Base-by-base conservation (phyloP, 495 filamentous ascomycete species). In the Parachaetomium inaequale region DNA sequence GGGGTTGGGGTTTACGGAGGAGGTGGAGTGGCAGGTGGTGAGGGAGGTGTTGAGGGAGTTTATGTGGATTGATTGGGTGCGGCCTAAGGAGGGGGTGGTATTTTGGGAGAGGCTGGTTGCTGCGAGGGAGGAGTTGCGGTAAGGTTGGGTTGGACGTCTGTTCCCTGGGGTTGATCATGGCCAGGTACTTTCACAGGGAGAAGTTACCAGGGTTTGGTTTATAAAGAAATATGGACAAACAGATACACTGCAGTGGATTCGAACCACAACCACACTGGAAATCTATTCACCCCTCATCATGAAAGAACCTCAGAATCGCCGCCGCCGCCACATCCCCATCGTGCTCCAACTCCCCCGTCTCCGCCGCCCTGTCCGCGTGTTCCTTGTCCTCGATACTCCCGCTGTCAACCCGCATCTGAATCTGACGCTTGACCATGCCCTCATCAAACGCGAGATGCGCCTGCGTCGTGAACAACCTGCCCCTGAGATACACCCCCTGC, bases 401-500 rank as follows among this genome's bases (percentile, higher is more conserved):
- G 56, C 67, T 68, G 47, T 78, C 71, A 45, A 87, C 81, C 36
- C 90, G 77, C 58, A 71, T 66, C 42, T 77, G 74, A 31, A 94
- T 74, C 45, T 94, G 70, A 68, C 88, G 85, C 19, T 72, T 78
- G 47, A 90, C 80, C 62, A 95, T 92, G 28, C 86, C 85, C 58
- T 80, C 79, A 4, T 79, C 88, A 68, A 93, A 95, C 67, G 94
- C 92, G 11, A 92, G 89, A 68, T 96, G 92, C 0, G 91, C 92
- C 72, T 96, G 91, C 8, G 95, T 85, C 0, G 89, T 87, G 26
- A 96, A 85, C 60, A 90, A 73, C 21, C 79, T 75, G 23, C 77
- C 75, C 32, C 82, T 79, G 10, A 78, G 65, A 68, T 93, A 93
- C 82, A 96, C 89, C 53, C 88, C 90, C 71, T 96, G 92, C 2